Conservation (phyloP, 1,284 basidiomycete species). For the Cystobasidium sp. region DNA sequence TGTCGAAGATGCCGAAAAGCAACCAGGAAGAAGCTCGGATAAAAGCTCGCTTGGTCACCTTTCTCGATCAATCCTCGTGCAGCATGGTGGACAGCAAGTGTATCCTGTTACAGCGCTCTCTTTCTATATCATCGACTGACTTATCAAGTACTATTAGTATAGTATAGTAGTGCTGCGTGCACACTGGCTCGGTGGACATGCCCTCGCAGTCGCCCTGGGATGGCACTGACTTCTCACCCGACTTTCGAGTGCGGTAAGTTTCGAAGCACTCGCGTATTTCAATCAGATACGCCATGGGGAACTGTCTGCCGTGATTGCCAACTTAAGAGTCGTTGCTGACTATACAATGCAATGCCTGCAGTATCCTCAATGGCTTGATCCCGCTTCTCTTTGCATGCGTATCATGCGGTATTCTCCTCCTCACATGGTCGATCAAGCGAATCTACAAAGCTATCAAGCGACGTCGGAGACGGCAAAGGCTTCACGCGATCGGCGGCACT, state of each 20-base stretch:
- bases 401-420: slow-evolving; percentile 50
- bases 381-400: slow-evolving; percentile 53
- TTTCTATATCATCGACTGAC: not conserved
- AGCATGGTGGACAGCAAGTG: too few relatives aligned
- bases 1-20: slow-evolving; percentile 8
- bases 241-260: slow-evolving; percentile 56
- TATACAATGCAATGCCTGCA: slow-evolving; percentile 21
- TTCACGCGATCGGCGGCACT: slow-evolving; percentile 1
- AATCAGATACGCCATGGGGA: not conserved
- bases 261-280: not conserved
- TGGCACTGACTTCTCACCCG: slow-evolving; percentile 58
- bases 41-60: not conserved
- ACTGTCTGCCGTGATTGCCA: not conserved
- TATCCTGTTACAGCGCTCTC: not conserved
- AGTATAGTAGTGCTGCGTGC: not conserved
- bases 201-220: slow-evolving; percentile 54
- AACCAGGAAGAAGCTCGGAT: not conserved
- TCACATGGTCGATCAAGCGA: slow-evolving; percentile 40
- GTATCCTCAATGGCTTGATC: slow-evolving; percentile 50
- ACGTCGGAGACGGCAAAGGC: slow-evolving; percentile 4
- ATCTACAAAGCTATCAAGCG: slow-evolving; percentile 26
- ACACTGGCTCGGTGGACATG: not conserved
- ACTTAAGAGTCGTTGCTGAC: slow-evolving; percentile 3
- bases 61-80: not conserved
- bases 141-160: not conserved